phyloP scores from a whole-genome alignment of 2,329 filamentous ascomycete genomes.

The Tolypocladium tundrense region DNA sequence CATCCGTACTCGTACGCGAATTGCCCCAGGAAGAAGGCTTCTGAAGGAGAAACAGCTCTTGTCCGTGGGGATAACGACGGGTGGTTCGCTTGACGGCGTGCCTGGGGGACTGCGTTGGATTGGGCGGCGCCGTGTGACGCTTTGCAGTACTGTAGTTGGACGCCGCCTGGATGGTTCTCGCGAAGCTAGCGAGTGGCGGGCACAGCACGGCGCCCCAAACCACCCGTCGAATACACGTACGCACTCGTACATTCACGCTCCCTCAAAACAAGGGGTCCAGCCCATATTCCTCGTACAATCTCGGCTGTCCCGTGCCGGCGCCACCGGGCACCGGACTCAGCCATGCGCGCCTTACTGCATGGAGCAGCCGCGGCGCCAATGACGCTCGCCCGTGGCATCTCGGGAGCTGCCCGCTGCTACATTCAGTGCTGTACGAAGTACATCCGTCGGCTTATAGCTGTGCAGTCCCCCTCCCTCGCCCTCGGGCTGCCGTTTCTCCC shows the following conservation, averaged over 20 bases:
- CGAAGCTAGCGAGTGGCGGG: background rate
- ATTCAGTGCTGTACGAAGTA: background rate
- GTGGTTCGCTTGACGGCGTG: background rate
- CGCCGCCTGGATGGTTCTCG: too few species aligned
- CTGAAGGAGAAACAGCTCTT: background rate
- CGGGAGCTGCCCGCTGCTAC: background rate
- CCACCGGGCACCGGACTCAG: background rate
- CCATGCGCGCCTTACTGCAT: background rate
- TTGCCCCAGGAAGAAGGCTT: too few species aligned
- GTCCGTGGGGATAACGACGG: background rate
- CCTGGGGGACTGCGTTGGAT: background rate
- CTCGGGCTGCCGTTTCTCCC: background rate
- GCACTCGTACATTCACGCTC: too few species aligned
- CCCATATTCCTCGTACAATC: too few species aligned
- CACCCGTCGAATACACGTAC: too few species aligned
- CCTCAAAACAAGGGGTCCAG: background rate
- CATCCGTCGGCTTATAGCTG: background rate
- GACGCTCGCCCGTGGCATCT: background rate
- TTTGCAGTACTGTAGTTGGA: background rate
- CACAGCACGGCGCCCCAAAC: too few species aligned
- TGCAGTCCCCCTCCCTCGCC: conserved; percentile 1
- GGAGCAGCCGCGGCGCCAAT: background rate
- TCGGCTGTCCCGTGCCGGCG: conserved; percentile 2
- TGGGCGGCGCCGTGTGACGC: background rate
- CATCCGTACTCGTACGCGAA: too few species aligned